Evolutionary conservation across 2,329 filamentous ascomycete species (phyloP), one percentile per base, ranked within the genome.

Genomic region (Talaromyces sp.): DNA sequence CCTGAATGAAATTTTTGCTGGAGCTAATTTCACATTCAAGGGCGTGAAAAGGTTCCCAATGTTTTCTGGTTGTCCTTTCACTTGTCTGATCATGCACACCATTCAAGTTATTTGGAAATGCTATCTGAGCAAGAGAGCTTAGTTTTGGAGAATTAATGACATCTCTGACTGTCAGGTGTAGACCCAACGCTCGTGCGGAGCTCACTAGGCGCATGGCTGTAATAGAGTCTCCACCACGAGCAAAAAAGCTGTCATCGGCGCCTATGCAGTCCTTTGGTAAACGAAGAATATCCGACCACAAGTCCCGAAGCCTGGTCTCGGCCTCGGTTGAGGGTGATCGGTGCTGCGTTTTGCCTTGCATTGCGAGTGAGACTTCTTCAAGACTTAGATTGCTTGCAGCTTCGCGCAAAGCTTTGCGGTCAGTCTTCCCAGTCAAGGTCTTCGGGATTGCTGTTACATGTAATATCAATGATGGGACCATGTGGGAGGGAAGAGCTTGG

Each of bases 141-240:
- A 52, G 48, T 52, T 52, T 52, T 3, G 48, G 48, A 22, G n/a
- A 27, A 27, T 19, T 52, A 52, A 52, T 52, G n/a, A 52, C n/a
- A 27, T 52, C 48, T 22, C n/a, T 19, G n/a, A 52, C 48, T 19
- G 48, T 52, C n/a, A 52, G 24, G 24, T 52, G 48, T 19, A 52
- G 11, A 9, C 24, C 24, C 24, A 27, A 11, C 48, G n/a, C n/a
- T 16, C 48, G 48, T 5, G 48, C n/a, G 3, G 24, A 27, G 48
- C n/a, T 62, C 14, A 52, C 41, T 24, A 48, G 41, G 7, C 45
- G 33, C 59, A 62, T 62, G 19, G 59, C 59, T 16, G 24, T 50
- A 24, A 62, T 62, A 33, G 59, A 62, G 47, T 62, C 59, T 11
- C 59, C 59, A 13, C 59, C 59, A 48, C 43, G 59, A 14, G 31